Evolutionary conservation across 1,284 basidiomycete species (phyloP).

Genomic region (Pseudozyma hubeiensis): DNA sequence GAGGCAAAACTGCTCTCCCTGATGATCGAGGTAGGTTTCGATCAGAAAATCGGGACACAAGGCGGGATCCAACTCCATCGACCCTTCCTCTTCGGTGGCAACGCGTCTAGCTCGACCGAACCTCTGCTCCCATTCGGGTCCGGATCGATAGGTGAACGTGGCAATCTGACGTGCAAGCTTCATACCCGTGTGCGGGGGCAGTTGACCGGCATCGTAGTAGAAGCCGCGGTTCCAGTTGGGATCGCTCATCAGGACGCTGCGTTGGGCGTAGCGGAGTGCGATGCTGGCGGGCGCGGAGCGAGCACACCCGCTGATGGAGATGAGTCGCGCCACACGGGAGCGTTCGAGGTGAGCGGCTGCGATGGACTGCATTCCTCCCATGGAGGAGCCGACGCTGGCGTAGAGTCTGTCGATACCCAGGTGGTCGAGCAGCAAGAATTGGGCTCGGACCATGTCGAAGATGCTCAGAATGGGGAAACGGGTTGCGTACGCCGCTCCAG

Average conservation of each 20-base stretch:
- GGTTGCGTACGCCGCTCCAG: conserved; percentile 80
- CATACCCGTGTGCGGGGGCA: conserved; percentile 97
- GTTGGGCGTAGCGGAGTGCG: conserved; percentile 94
- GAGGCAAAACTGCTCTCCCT: conserved; percentile 86
- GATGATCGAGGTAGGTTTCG: conserved; percentile 98
- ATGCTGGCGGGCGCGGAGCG: conserved; percentile 89
- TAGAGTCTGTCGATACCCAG: conserved; percentile 87
- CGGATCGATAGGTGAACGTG: conserved; percentile 98
- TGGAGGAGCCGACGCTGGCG: conserved; percentile 90
- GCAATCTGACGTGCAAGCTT: conserved; percentile 98
- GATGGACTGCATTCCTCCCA: conserved; percentile 98
- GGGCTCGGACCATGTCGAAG: conserved; percentile 95
- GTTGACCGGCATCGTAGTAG: conserved; percentile 82
- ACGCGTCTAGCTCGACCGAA: conserved; percentile 83
- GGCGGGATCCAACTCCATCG: conserved; percentile 68
- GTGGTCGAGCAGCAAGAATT: conserved; percentile 86
- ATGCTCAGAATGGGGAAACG: conserved; percentile 90
- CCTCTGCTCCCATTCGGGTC: conserved; percentile 97
- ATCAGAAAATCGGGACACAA: conserved; percentile 98
- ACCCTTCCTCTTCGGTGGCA: background rate
- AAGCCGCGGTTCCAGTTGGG: conserved; percentile 99
- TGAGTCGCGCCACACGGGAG: conserved; percentile 85
- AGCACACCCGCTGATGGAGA: conserved; percentile 93
- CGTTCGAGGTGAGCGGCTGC: conserved; percentile 95
- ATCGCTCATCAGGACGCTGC: conserved; percentile 96